Evolutionary conservation across 2,329 filamentous ascomycete genomes (phyloP).

Genomic region (Colletotrichum orbiculare): DNA sequence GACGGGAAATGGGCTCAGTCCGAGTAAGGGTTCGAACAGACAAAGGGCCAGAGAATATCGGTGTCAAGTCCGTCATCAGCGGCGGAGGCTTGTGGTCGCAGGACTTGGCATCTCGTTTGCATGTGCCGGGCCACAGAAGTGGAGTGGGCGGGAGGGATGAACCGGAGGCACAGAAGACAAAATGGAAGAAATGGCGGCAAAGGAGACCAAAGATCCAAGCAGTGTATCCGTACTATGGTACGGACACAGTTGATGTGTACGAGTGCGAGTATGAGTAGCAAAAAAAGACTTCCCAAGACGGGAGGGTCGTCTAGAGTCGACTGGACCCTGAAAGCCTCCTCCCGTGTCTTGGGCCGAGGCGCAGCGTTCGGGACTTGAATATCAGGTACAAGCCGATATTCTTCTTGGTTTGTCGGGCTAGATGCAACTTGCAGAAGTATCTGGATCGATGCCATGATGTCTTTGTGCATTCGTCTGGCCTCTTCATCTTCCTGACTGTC

Average conservation of each 20-base stretch:
- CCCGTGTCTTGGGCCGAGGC: not conserved
- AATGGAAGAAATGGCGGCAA: not conserved
- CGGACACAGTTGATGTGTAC: no score
- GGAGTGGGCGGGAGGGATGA: conserved; percentile 36
- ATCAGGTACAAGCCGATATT: no score
- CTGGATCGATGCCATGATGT: not conserved
- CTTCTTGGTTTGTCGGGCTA: no score
- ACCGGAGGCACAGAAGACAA: conserved; percentile 33
- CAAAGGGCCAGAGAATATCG: no score
- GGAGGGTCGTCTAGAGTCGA: conserved; percentile 4
- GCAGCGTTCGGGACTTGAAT: no score
- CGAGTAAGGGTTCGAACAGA: not conserved
- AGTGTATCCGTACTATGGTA: not conserved
- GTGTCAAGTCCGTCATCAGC: not conserved
- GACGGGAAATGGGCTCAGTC: not conserved
- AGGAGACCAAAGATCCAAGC: not conserved
- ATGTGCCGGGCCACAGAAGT: conserved; percentile 29
- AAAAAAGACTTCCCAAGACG: conserved; percentile 19
- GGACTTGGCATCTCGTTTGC: conserved; percentile 30
- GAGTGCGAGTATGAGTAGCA: no score
- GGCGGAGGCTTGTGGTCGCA: conserved; percentile 23
- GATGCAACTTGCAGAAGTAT: no score
- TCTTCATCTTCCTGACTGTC: not conserved
- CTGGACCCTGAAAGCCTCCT: conserved; percentile 20
- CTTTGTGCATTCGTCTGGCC: not conserved